These are phyloP conservation scores for Pyronema omphalodes DNA, from an alignment of 495 filamentous ascomycete species.

Conservation along the genomic window DNA sequence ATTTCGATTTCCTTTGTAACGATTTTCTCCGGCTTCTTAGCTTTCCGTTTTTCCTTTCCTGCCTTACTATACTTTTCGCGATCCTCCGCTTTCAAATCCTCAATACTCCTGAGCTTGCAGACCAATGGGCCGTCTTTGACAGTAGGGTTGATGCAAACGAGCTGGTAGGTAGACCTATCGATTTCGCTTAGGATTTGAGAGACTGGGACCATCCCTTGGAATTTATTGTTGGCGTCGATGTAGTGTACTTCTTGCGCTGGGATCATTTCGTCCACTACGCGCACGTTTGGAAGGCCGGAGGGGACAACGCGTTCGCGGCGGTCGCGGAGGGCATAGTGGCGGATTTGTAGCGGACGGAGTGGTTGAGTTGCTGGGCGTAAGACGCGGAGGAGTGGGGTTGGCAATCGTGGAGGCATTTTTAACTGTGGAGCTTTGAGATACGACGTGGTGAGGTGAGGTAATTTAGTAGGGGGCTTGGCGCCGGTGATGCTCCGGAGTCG, in stretches of 20 bases:
- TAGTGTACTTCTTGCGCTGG: slow-evolving; percentile 14
- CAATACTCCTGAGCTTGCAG: slow-evolving; percentile 38
- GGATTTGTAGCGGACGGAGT: neutral
- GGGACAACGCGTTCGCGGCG: neutral
- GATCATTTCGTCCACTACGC: slow-evolving; percentile 3
- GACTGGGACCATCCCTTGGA: slow-evolving; percentile 28
- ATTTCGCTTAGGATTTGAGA: slow-evolving; percentile 26
- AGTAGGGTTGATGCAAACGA: slow-evolving; percentile 32
- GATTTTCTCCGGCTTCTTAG: slow-evolving; percentile 9
- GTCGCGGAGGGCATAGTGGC: neutral
- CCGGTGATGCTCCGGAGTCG: neutral
- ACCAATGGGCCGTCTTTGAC: slow-evolving; percentile 25
- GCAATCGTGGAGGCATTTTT: slow-evolving; percentile 1
- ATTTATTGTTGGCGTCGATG: slow-evolving; percentile 29
- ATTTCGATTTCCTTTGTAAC: slow-evolving; percentile 41
- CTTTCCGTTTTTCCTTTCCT: slow-evolving; percentile 13
- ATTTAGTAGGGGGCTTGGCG: neutral
- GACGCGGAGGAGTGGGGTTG: neutral
- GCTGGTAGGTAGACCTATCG: slow-evolving; percentile 30
- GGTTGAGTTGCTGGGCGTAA: neutral
- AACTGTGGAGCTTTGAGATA: neutral
- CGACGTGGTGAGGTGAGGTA: neutral
- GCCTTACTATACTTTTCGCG: slow-evolving; percentile 2
- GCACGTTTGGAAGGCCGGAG: neutral
- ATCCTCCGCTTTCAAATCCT: slow-evolving; percentile 28